Base-by-base conservation (phyloP, 1,139 yeast species). In the Pichia terricola region DNA sequence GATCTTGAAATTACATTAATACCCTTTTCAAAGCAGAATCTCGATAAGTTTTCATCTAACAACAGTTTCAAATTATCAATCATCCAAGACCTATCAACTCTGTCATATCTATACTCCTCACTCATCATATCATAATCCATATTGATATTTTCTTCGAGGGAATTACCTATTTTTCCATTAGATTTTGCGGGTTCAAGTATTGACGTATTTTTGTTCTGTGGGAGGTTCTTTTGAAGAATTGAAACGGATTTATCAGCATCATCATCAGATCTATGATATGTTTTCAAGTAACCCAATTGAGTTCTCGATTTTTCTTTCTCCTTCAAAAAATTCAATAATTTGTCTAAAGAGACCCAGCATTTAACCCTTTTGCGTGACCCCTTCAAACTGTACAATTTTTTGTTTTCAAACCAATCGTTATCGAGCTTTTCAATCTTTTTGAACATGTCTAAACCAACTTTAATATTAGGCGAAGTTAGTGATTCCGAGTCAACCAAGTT, bases 31-130 rank as follows among this genome's bases (percentile, higher is more conserved):
- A 34, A 27, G 35, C 59, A 54, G 46, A 46, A 61, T 10, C 41
- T 41, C 1, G 60, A 45, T 22, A 59, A 43, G 37, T 52, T 39
- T 39, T 64, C 65, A 38, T 62, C 59, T 5, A 61, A 48, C 31
- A 64, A 43, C 11, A 52, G 38, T 28, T 45, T 44, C 3, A 58
- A 26, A 45, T 58, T 63, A 10, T 46, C 45, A 22, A 46, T 26
- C 26, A 60, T 53, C 59, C 59, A 55, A n/a, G 16, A 22, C 35
- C 40, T 41, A 40, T 45, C 45, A 25, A 35, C 38, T 5, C 7
- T 9, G 22, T 25, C 16, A 36, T 26, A 25, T 11, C 11, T 30
- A 30, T 16, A 22, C 7, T 25, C 11, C 30, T 32, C 26, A 6
- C 6, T 10, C 11, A 34, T 16, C 8, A 6, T 5, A n/a, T 38